Evolutionary conservation across 1,284 basidiomycete genomes (phyloP), one percentile per base, ranked within the genome.

Genomic region (Heterobasidion annosum): DNA sequence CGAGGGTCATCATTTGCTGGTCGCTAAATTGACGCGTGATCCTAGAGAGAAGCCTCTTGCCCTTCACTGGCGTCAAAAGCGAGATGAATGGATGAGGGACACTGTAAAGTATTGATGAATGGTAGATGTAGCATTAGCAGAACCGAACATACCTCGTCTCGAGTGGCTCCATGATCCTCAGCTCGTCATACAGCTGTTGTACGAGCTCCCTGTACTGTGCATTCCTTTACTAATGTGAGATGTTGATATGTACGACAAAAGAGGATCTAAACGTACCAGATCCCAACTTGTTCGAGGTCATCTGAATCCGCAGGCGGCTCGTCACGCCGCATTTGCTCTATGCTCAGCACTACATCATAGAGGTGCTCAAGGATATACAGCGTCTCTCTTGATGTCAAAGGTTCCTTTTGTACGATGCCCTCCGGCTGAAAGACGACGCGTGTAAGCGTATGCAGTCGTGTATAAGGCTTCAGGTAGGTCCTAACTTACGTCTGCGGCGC

Each of bases 51-150:
- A 99, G 78, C 58, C 86, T 85, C 74, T 98, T 98, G 57, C 97
- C 97, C 72, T 99, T 99, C 61, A 84, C 80, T 2, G 91, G 87
- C 37, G 81, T 82, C 48, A 99, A 77, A 45, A 99, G 78, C 1
- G 94, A 93, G 62, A 99, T 88, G 72, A 99, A 98, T 0, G 97
- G 97, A 72, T 99, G 97, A 4, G 96, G 96, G 58, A 90, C 79
- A 65, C 92, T 93, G 61, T 34, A 57, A 37, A 50, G 43, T 47
- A 42, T 34, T n/a, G 34, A 33, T 62, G 25, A 25, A 25, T 25
- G 25, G 25, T 5, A 3, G 25, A 25, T 25, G 5, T 25, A 25
- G 25, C 25, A 25, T 25, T 25, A 25, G 25, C 25, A 5, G 3
- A 25, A 25, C 25, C 25, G 25, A 25, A 62, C 73, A 55, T 59